Evolutionary conservation across 2,329 filamentous ascomycete genomes (phyloP).

Genomic region (Apiospora koreana): DNA sequence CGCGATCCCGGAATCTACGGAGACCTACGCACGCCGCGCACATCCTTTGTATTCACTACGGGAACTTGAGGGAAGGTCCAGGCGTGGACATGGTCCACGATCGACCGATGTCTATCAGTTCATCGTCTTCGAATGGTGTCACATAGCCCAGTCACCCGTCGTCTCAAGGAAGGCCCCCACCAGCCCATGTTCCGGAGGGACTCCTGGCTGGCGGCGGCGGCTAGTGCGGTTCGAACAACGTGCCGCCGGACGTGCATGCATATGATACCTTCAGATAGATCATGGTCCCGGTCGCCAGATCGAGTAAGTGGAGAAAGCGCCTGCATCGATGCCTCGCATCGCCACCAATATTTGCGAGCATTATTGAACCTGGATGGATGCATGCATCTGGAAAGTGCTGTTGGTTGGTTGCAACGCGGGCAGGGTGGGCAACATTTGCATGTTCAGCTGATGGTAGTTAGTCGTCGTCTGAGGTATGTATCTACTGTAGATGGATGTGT

Average conservation of each 20-base stretch:
- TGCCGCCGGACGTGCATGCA: neutral
- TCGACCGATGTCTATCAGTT: neutral
- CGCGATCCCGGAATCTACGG: neutral
- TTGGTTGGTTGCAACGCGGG: neutral
- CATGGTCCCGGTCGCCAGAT: neutral
- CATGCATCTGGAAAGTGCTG: neutral
- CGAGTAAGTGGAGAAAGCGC: neutral
- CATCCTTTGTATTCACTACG: neutral
- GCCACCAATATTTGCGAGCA: neutral
- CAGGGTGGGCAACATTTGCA: neutral
- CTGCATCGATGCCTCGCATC: neutral
- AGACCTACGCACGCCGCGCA: neutral
- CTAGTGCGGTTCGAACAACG: neutral
- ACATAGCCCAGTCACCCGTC: neutral
- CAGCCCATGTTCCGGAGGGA: neutral
- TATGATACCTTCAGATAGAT: neutral
- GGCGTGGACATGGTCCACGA: neutral
- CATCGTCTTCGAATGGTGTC: neutral
- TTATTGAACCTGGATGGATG: neutral
- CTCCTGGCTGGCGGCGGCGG: neutral
- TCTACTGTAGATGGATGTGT: neutral
- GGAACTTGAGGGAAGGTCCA: neutral
- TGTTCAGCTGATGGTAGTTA: neutral
- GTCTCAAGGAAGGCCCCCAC: neutral
- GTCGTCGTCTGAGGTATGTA: no score